Conservation (phyloP, 208 protist species). For the Angomonas ambiguus region DNA sequence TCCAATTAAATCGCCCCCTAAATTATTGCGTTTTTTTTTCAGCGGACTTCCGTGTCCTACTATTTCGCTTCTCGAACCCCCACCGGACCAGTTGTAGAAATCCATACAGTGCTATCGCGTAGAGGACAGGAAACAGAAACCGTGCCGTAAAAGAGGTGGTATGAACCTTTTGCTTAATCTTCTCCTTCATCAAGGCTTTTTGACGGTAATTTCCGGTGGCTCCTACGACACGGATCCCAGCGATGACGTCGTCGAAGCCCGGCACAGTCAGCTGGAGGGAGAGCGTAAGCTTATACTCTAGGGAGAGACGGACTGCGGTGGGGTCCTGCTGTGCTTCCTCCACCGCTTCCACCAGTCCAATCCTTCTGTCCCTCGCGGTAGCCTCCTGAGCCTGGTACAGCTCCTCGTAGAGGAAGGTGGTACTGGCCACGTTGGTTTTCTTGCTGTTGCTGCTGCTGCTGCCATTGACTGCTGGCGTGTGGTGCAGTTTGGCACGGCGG, state of each 20-base stretch:
- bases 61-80: not conserved
- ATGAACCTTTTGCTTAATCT: constrained; percentile 11
- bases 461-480: not conserved
- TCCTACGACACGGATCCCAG: constrained; percentile 27
- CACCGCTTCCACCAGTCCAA: not conserved
- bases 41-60: not conserved
- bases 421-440: not conserved
- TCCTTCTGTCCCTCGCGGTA: not conserved
- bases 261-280: not conserved
- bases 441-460: not conserved
- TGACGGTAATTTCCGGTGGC: constrained; percentile 20
- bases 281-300: constrained; percentile 13
- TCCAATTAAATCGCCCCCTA: not conserved
- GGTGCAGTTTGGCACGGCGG: not conserved
- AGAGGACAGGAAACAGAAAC: constrained; percentile 40
- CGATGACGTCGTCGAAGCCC: not conserved
- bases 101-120: constrained; percentile 29
- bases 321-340: not conserved
- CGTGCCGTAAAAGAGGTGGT: constrained; percentile 26
- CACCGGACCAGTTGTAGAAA: too few relatives aligned
- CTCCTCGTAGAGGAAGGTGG: not conserved
- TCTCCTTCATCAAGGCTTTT: constrained; percentile 2
- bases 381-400: not conserved
- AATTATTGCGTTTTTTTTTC: not conserved
- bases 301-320: not conserved